A percentile compares a stretch with the other conserved stretches of the same genome.
phyloP scores from a whole-genome alignment of 148 eudicot genomes.

The Amaranthus palmeri region DNA sequence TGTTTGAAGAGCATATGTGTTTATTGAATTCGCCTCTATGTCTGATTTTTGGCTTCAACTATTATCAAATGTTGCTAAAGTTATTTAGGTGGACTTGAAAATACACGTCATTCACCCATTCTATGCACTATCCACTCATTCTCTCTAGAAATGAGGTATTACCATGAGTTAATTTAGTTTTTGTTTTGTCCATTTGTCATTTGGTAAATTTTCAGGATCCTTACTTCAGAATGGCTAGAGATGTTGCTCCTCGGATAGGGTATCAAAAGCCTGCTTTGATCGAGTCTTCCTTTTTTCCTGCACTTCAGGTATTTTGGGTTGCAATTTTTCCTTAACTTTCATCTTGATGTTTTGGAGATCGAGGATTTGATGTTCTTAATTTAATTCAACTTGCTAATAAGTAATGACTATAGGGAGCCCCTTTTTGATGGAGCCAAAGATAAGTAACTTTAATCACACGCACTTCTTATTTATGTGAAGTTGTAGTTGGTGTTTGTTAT shows the following conservation, averaged over 20 bases:
- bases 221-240: conserved; percentile 97
- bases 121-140: too few relatives aligned
- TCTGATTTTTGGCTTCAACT: neutral
- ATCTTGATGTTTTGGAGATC: neutral
- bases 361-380: neutral
- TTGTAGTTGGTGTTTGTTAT: too few relatives aligned
- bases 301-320: conserved; percentile 69
- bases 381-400: too few relatives aligned
- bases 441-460: too few relatives aligned
- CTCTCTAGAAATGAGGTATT: too few relatives aligned
- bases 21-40: neutral
- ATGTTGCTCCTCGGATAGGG: conserved; percentile 95
- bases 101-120: neutral
- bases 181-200: conserved; percentile 4
- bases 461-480: too few relatives aligned
- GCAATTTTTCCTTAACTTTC: neutral
- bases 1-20: neutral
- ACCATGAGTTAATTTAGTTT: too few relatives aligned
- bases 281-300: conserved; percentile 92
- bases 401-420: neutral
- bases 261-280: conserved; percentile 91
- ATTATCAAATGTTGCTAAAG: neutral
- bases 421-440: neutral
- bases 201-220: conserved; percentile 65
- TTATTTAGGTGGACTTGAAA: conserved; percentile 7